Conservation (phyloP, 768 basidiomycete species). For the Suillus brevipes region DNA sequence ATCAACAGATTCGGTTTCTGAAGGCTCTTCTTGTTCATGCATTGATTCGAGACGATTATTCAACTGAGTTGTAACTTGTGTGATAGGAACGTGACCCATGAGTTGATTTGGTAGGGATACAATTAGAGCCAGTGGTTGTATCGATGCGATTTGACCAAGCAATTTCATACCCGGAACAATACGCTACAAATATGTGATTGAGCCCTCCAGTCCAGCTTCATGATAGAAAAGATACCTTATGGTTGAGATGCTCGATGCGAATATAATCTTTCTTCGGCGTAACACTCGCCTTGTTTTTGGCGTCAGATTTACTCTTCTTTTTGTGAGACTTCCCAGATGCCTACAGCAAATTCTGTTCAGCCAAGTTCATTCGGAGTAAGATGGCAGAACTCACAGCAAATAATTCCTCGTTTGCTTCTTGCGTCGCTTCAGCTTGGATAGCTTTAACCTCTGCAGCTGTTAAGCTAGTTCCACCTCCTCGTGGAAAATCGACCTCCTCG, state of each 20-base stretch:
- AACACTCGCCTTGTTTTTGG: constrained; percentile 30
- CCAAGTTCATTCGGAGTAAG: neutral
- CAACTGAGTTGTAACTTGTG: constrained; percentile 80
- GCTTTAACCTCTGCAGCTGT: constrained; percentile 89
- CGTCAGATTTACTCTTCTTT: constrained; percentile 52
- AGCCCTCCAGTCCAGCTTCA: constrained; percentile 4
- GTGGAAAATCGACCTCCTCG: constrained; percentile 90
- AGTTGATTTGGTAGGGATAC: constrained; percentile 96
- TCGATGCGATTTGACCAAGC: constrained; percentile 80
- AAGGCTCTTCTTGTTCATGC: constrained; percentile 51
- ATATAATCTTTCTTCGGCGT: constrained; percentile 53
- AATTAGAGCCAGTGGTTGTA: constrained; percentile 87
- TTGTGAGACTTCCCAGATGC: constrained; percentile 40
- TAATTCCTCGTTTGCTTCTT: constrained; percentile 81
- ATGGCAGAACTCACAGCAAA: constrained; percentile 54
- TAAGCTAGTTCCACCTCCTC: constrained; percentile 88
- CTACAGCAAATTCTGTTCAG: constrained; percentile 33
- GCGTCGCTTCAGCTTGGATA: constrained; percentile 78
- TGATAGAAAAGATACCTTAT: constrained; percentile 60
- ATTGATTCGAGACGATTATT: constrained; percentile 69
- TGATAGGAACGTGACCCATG: constrained; percentile 91
- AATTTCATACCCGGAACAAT: constrained; percentile 82
- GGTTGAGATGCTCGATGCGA: constrained; percentile 90
- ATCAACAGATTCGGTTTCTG: constrained; percentile 44
- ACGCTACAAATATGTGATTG: constrained; percentile 47